Base-by-base conservation (phyloP, 768 basidiomycete species). In the Cubamyces lactineus region DNA sequence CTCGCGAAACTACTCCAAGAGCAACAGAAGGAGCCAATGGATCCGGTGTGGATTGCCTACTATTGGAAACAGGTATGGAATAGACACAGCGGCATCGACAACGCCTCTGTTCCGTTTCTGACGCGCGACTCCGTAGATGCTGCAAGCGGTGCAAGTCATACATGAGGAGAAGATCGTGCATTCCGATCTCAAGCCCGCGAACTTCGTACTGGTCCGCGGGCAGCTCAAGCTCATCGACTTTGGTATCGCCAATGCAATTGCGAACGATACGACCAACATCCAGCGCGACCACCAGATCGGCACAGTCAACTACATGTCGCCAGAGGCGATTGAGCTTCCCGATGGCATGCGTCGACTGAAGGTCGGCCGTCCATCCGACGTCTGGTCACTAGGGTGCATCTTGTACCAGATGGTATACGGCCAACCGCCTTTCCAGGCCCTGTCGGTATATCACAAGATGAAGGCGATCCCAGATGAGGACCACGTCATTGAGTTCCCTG, bases 141-240 rank as follows among this genome's bases (percentile, higher is more conserved):
- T 99, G 51, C 89, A 97, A 80, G 96, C 96, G 0, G 96, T 99
- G n/a, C 92, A 97, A 61, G 89, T 98, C 57, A 96, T 98, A 55
- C 96, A 99, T 70, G 92, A 96, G 65, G 95, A 97, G 77, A 96
- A 96, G 76, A 97, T 99, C 63, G 96, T 99, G 2, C 96, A 99
- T 75, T 96, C 96, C 19, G 96, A 99, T 75, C 81, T 98, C 57
- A 99, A 99, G 73, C 96, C 96, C 6, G 96, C 97, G 3, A 99
- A 99, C 75, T 99, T 99, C 67, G 96, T 99, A 21, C 81, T 99
- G 30, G 96, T 98, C 58, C 88, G 89, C 61, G 96, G 96, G 5
- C 90, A 94, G 66, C 80, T 99, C 59, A 99, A 99, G 82, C 79
- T 99, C 64, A 99, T 99, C 66, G 96, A 99, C 74, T 99, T 99